phyloP scores from a whole-genome alignment of 108 stramenopile genomes.

The Discostella pseudostelligera region DNA sequence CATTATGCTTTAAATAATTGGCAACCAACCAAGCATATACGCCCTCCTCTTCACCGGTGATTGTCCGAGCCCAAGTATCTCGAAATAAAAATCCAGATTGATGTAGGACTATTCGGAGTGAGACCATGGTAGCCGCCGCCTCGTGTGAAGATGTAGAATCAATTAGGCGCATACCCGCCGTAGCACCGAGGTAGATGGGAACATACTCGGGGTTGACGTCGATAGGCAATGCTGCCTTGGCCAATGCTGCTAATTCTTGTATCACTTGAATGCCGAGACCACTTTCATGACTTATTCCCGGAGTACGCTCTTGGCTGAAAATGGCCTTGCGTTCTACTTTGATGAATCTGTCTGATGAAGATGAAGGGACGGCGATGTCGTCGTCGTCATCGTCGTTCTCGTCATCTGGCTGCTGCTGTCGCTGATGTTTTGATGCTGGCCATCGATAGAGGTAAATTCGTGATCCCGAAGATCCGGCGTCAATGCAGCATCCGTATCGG shows the following conservation, averaged over 20 bases:
- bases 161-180: slow-evolving; percentile 89
- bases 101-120: slow-evolving; percentile 57
- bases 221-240: slow-evolving; percentile 13
- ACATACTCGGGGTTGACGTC: slow-evolving; percentile 6
- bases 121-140: slow-evolving; percentile 57
- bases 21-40: slow-evolving; percentile 46
- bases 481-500: slow-evolving; percentile 5
- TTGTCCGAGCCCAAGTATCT: slow-evolving; percentile 72
- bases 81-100: slow-evolving; percentile 73
- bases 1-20: slow-evolving; percentile 49
- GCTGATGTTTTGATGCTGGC: too few relatives aligned
- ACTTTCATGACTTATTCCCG: too few relatives aligned
- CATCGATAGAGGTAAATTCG: slow-evolving; percentile 42
- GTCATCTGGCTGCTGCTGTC: background rate
- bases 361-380: background rate
- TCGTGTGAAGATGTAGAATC: too few relatives aligned
- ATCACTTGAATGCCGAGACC: slow-evolving; percentile 9
- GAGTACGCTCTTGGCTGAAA: too few relatives aligned
- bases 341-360: too few relatives aligned
- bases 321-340: too few relatives aligned
- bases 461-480: slow-evolving; percentile 45
- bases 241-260: slow-evolving; percentile 4
- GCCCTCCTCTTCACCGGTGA: slow-evolving; percentile 92
- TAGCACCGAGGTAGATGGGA: slow-evolving; percentile 93
- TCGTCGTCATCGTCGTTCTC: background rate